phyloP scores from a whole-genome alignment of 257 asterid genomes.

The Nicotiana paniculata region DNA sequence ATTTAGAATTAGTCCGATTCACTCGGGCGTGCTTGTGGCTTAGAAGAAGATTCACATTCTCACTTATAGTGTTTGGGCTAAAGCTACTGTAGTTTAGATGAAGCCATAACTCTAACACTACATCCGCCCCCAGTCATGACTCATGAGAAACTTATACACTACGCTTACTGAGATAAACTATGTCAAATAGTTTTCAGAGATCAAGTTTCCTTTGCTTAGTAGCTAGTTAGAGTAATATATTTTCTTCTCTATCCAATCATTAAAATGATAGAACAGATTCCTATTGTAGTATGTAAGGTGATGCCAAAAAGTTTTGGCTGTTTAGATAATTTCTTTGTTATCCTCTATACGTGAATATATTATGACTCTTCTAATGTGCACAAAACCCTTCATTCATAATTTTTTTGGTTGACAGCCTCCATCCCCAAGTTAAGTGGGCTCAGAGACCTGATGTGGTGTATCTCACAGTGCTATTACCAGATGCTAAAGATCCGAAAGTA shows the following conservation, averaged over 20 bases:
- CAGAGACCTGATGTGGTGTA: slow-evolving; percentile 79
- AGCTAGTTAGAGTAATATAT: background rate
- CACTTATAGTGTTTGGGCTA: no score
- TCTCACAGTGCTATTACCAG: slow-evolving; percentile 70
- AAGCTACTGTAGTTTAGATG: no score
- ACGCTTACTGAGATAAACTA: background rate
- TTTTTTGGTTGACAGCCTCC: slow-evolving; percentile 46
- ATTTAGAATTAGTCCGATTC: background rate
- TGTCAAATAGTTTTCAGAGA: background rate
- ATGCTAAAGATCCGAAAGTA: slow-evolving; percentile 76
- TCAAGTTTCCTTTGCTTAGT: background rate
- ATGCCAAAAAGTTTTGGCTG: background rate
- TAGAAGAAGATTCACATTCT: background rate
- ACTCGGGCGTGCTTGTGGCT: background rate
- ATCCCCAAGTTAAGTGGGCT: slow-evolving; percentile 97
- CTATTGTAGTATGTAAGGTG: background rate
- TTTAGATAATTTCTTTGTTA: background rate
- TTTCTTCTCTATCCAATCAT: background rate
- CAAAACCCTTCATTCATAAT: background rate
- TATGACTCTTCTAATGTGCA: background rate
- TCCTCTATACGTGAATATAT: background rate
- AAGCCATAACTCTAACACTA: no score
- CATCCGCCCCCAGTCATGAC: background rate
- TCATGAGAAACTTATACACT: background rate
- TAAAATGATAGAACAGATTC: background rate